Evolutionary conservation across 768 basidiomycete genomes (phyloP).

Genomic region (Pisolithus albus): DNA sequence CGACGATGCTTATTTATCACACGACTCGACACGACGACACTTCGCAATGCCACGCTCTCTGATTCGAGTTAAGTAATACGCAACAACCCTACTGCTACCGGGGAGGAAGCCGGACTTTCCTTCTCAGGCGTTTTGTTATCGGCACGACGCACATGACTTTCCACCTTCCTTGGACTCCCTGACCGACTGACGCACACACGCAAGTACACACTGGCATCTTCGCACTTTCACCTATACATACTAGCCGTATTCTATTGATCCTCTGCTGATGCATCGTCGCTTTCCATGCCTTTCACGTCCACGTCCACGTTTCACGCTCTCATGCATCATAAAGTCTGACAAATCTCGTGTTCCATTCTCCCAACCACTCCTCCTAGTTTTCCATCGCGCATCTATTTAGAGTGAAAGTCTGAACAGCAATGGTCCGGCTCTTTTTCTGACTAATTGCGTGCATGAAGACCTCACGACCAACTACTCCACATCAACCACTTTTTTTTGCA

Average conservation of each 20-base stretch:
- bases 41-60: not conserved
- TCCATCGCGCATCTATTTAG: too few species aligned
- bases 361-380: too few species aligned
- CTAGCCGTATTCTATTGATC: not conserved
- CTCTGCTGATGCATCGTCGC: not conserved
- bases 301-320: not conserved
- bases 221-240: not conserved
- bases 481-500: too few species aligned
- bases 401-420: too few species aligned
- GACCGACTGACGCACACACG: too few species aligned
- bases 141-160: not conserved
- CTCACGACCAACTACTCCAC: too few species aligned
- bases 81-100: not conserved
- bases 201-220: not conserved
- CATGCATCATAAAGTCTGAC: not conserved
- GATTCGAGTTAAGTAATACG: not conserved
- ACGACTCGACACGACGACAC: too few species aligned
- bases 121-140: not conserved
- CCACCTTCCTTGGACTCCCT: not conserved
- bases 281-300: not conserved
- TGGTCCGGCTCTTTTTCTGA: too few species aligned
- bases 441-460: too few species aligned
- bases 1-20: not conserved
- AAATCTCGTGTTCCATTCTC: too few species aligned
- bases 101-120: not conserved